phyloP scores from a whole-genome alignment of 1,284 basidiomycete species.

The Malassezia japonica region DNA sequence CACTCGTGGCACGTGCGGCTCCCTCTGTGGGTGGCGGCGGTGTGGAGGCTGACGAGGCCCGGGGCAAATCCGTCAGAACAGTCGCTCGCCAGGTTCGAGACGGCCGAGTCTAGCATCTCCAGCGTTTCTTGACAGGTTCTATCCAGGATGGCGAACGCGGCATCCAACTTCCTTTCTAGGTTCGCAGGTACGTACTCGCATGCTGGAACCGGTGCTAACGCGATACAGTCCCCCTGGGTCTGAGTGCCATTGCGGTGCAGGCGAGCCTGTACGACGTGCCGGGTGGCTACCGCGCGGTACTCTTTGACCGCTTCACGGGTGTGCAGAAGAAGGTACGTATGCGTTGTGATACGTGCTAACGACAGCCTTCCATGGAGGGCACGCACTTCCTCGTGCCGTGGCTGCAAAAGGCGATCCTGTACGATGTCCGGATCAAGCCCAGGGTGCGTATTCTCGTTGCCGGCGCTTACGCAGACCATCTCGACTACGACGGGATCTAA shows the following conservation, averaged over 20 bases:
- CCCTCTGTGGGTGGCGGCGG: no score
- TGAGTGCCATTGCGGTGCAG: slow-evolving; percentile 46
- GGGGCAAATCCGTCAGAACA: neutral
- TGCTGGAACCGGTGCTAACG: neutral
- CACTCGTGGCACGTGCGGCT: neutral
- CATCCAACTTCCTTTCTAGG: slow-evolving; percentile 12
- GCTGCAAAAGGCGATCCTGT: slow-evolving; percentile 80
- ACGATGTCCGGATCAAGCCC: slow-evolving; percentile 96
- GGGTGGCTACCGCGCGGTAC: slow-evolving; percentile 78
- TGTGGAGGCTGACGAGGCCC: slow-evolving; percentile 17
- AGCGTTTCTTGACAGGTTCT: neutral
- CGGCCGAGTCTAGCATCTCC: no score
- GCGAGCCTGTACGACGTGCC: slow-evolving; percentile 49
- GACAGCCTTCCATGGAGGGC: slow-evolving; percentile 57
- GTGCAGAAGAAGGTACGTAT: slow-evolving; percentile 51
- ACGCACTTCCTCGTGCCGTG: slow-evolving; percentile 94
- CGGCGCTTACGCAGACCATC: slow-evolving; percentile 57
- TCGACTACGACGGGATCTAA: slow-evolving; percentile 93
- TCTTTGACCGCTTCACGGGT: slow-evolving; percentile 95
- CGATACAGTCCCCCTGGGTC: slow-evolving; percentile 41
- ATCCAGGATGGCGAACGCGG: slow-evolving; percentile 6
- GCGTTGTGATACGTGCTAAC: neutral
- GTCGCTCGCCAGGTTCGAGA: no score
- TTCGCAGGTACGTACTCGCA: slow-evolving; percentile 9
- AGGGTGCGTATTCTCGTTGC: slow-evolving; percentile 47